Evolutionary conservation across 805 yeast species (phyloP), one percentile per base, ranked within the genome.

Genomic region (Candida railenensis): DNA sequence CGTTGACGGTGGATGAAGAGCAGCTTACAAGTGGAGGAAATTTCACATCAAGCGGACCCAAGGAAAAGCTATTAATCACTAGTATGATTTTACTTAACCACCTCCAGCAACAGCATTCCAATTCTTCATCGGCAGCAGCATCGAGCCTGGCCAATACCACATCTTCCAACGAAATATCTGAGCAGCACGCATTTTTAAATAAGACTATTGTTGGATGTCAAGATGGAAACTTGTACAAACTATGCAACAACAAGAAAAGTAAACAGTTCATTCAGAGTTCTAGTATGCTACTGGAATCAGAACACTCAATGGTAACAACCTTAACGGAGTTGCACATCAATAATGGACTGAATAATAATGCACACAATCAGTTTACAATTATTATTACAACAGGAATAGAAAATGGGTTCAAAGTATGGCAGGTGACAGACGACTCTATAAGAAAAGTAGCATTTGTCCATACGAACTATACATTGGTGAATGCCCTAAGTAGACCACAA

Each of bases 121-220:
- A 20, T 20, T 4, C 22, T 5, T 9, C 39, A 12, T 3, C 4
- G 7, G 12, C 39, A 36, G 14, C 16, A 14, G 8, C 5, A 5
- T 14, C 15, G 16, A n/a, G 16, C 12, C 37, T 34, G 7, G 5
- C 37, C 19, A 34, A 15, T 16, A n/a, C 22, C 39, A 36, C 14
- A n/a, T 20, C 12, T 9, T 4, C 19, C 5, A 22, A n/a, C 15
- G 40, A 37, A 37, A 4, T 20, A 5, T 20, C 22, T 15, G 25
- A 37, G 15, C 53, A 52, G 18, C 49, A 51, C 21, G 51, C 48
- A 19, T 58, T 57, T 37, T 46, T 65, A 18, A 54, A 59, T 36
- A 37, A 47, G 1, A 37, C 61, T 20, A 42, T 61, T 3, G 51
- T 64, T 2, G 56, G 52, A n/a, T 47, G 58, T 12, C 58, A 52